Evolutionary conservation across 805 yeast species (phyloP), one percentile per base, ranked within the genome.

Genomic region (Kodamaea laetipori): DNA sequence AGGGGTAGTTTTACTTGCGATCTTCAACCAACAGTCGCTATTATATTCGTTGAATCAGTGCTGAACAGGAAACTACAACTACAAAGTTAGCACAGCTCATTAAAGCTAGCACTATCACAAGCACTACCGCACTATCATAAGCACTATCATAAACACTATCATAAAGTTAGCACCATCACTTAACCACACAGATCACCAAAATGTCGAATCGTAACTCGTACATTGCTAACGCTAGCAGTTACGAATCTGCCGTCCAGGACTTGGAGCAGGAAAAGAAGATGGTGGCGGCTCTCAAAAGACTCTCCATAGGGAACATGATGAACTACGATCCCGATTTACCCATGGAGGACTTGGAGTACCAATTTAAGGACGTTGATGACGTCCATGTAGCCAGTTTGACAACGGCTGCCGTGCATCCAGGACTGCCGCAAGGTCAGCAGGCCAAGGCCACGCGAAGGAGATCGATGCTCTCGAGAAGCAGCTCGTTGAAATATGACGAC

Each of bases 271-370:
- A 86, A 57, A 73, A 84, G 49, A 80, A 81, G 61, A 80, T 82
- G 59, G 86, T 86, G 48, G 80, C 84, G 27, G 85, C 87, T 15
- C 66, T 86, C 51, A 86, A 86, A 58, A 69, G 95, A 46, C 68
- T 84, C 12, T 82, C 89, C 0, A 83, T 86, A 41, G 94, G 90
- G 12, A 69, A 77, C 54, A 63, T 72, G 56, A 64, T 78, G 65
- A 70, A 63, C 39, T 74, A 78, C 47, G 95, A 86, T 55, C 92
- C 92, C 1, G 95, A 86, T 54, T 59, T 84, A 37, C 87, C 88
- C 17, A 69, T 62, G 47, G 73, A 57, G 41, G 68, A 59, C 25
- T 49, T 50, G 37, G 63, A 60, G 23, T 59, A 56, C 25, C 64
- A 64, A 44, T 58, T 53, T 40, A 64, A 50, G 18, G 57, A 53